These are phyloP conservation scores for Lentinula sp. DNA, from an alignment of 768 basidiomycete genomes.

Conservation along the genomic window DNA sequence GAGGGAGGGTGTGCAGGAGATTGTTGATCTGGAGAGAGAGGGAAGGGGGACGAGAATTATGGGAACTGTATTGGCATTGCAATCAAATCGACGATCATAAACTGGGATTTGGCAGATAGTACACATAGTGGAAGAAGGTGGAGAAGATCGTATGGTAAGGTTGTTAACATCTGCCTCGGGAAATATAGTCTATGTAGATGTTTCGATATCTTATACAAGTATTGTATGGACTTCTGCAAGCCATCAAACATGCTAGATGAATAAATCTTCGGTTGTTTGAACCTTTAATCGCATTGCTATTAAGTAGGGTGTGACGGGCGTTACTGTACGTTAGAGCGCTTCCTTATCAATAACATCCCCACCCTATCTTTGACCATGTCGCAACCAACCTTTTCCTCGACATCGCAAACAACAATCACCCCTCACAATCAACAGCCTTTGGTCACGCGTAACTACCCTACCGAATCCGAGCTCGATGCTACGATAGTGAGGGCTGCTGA, in stretches of 20 bases:
- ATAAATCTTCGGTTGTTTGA: too few species aligned
- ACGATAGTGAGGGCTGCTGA: slow-evolving; percentile 44
- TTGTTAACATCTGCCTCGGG: too few species aligned
- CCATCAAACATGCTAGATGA: too few species aligned
- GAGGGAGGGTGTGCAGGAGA: neutral
- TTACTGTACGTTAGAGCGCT: too few species aligned
- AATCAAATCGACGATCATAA: neutral
- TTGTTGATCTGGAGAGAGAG: neutral
- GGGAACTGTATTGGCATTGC: neutral
- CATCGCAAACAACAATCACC: slow-evolving; percentile 73
- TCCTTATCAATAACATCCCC: too few species aligned
- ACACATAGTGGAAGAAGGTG: too few species aligned
- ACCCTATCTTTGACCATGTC: neutral
- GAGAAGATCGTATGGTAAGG: too few species aligned
- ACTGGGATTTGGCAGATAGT: too few species aligned
- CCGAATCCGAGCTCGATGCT: slow-evolving; percentile 51
- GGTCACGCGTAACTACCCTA: slow-evolving; percentile 63
- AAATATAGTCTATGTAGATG: neutral
- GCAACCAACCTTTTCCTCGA: neutral
- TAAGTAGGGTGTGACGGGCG: too few species aligned
- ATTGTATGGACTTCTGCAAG: neutral
- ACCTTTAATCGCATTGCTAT: too few species aligned
- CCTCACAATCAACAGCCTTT: slow-evolving; percentile 75
- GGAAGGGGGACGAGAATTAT: neutral
- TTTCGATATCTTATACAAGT: neutral